Evolutionary conservation across 2,329 filamentous ascomycete species (phyloP).

Genomic region (Trichoderma cornu-damae): DNA sequence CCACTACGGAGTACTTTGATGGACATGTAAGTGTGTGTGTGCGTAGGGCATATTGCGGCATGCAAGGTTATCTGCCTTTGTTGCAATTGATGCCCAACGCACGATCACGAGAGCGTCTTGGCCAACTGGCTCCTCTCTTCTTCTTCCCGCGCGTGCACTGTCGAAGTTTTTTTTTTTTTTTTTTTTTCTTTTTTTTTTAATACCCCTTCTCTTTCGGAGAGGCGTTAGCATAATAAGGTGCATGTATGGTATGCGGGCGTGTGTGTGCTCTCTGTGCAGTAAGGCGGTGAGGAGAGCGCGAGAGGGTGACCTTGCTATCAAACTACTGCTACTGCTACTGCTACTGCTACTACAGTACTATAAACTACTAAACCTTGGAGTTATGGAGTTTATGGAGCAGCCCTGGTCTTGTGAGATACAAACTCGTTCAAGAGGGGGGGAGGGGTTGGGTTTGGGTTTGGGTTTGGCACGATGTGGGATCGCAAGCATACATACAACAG

Average conservation of each 20-base stretch:
- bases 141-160: not conserved
- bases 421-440: no score
- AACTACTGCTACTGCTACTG: no score
- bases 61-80: not conserved
- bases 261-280: not conserved
- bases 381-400: not conserved
- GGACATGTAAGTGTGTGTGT: not conserved
- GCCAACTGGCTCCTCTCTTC: not conserved
- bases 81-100: constrained; percentile 13
- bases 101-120: constrained; percentile 6
- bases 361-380: no score
- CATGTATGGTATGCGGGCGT: constrained; percentile 5
- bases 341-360: no score
- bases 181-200: not conserved
- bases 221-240: not conserved
- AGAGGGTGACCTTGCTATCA: not conserved
- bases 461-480: not conserved
- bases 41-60: no score
- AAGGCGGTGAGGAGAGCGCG: not conserved
- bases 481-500: not conserved
- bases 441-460: not conserved
- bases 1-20: not conserved
- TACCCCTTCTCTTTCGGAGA: no score
- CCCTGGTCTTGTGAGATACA: not conserved
- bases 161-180: not conserved